Evolutionary conservation across 1,139 yeast species (phyloP), one percentile per base, ranked within the genome.

Genomic region (Yamadazyma atmosphaerica): DNA sequence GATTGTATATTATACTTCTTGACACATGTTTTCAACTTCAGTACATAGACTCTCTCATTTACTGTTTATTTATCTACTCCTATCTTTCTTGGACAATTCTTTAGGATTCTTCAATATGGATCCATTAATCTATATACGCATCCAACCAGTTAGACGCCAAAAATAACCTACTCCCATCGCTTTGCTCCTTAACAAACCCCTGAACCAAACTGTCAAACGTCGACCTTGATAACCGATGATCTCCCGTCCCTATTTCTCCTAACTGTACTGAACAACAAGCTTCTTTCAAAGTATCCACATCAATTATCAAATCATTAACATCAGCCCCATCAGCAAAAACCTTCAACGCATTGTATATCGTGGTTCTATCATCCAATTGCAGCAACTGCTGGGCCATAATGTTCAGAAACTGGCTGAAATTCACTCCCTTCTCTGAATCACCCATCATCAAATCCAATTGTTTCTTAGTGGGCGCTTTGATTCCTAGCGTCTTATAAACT

Each of bases 321-420:
- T 49, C 53, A 9, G 34, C 26, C 6, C 48, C 49, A 11, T 68
- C 69, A 19, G 77, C 68, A 56, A 86, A 83, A 4, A 78, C 77
- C 41, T 70, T 70, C 47, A 89, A 72, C 4, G 95, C 90, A 34
- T 75, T 72, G 37, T 68, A 60, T 12, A 90, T 65, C 41, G 86
- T 86, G 21, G 68, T 65, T 32, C 75, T 68, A 38, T 80, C 79
- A 19, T 88, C 85, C 39, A 87, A 66, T 40, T 72, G 72, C 38
- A 72, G 66, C 35, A 86, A 60, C 44, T 77, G 79, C 5, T 64
- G 63, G 2, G 88, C 79, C 83, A 90, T 80, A 32, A 82, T 65
- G 4, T 83, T 77, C 54, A 86, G 66, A 57, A 82, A 90, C 35
- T 77, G 77, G 3, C 94, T 81, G 54, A 89, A 87, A 31, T 80